A percentile compares a stretch with the other conserved stretches of the same genome.
Conservation (phyloP, 148 eudicot genomes). For the Hydrangea macrophylla region DNA sequence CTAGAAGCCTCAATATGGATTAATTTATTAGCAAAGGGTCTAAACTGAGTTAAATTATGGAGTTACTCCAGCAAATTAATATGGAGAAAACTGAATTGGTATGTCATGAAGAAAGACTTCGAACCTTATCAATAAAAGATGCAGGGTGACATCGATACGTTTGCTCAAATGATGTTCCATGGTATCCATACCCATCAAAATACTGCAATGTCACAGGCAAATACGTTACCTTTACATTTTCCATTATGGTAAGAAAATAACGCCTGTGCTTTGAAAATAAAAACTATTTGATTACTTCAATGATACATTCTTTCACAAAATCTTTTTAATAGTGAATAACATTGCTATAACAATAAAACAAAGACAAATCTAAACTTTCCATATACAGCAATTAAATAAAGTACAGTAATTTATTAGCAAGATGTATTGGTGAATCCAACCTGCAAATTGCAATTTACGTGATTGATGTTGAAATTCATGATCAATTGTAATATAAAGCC, state of each 20-base stretch:
- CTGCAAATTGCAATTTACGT: background rate
- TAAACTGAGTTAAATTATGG: background rate
- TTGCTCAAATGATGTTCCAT: conserved; percentile 85
- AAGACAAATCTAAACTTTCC: background rate
- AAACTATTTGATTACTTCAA: background rate
- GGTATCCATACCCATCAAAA: conserved; percentile 68
- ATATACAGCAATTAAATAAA: background rate
- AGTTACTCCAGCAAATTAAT: background rate
- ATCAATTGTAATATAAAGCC: background rate
- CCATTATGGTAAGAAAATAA: too few species aligned
- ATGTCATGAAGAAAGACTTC: conserved; percentile 7
- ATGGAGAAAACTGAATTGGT: background rate
- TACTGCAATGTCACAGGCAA: conserved; percentile 34
- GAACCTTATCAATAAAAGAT: conserved; percentile 83
- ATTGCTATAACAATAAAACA: background rate
- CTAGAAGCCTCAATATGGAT: background rate
- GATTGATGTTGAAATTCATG: background rate
- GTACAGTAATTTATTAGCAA: background rate
- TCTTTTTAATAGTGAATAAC: too few species aligned
- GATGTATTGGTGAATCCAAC: background rate
- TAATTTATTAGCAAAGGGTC: background rate
- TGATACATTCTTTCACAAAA: background rate
- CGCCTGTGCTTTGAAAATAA: background rate
- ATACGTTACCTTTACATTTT: too few species aligned
- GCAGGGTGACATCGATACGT: conserved; percentile 81